Evolutionary conservation across 768 basidiomycete genomes (phyloP).

Genomic region (Neoboletus subvelutipes): DNA sequence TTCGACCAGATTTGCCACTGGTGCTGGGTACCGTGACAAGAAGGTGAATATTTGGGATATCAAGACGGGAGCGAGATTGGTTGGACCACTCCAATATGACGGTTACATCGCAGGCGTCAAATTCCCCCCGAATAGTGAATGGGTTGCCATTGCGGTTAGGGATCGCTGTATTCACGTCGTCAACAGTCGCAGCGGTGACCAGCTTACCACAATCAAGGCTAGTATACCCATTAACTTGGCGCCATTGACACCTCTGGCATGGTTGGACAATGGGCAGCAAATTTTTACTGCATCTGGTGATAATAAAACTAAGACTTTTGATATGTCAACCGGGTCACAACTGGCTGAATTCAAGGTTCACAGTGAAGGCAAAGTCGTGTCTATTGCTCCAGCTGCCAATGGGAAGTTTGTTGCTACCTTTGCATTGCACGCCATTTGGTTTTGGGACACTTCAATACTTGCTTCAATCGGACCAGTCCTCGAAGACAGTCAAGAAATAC

Average conservation of each 20-base stretch:
- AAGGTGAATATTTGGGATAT: neutral
- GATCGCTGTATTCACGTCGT: neutral
- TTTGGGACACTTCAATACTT: no score
- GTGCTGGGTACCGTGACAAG: fast-evolving
- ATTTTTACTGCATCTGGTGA: neutral
- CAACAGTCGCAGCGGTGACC: neutral
- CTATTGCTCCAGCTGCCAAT: no score
- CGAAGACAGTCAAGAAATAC: neutral
- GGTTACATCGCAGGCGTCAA: no score
- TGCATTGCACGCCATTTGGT: no score
- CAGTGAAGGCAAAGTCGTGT: no score
- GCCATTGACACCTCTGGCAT: neutral
- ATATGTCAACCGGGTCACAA: no score
- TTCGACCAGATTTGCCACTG: no score
- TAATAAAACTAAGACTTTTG: neutral
- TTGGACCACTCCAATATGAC: neutral
- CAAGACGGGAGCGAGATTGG: neutral
- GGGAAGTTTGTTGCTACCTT: no score
- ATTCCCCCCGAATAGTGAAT: no score
- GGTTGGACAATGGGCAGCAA: neutral
- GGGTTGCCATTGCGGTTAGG: neutral
- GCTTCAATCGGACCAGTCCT: neutral
- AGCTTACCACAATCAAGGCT: neutral
- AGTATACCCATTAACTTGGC: fast-evolving
- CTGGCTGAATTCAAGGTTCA: no score